These are phyloP conservation scores for Metroxylon sagu DNA, from an alignment of 176 grass and related monocot genomes.

Conservation along the genomic window DNA sequence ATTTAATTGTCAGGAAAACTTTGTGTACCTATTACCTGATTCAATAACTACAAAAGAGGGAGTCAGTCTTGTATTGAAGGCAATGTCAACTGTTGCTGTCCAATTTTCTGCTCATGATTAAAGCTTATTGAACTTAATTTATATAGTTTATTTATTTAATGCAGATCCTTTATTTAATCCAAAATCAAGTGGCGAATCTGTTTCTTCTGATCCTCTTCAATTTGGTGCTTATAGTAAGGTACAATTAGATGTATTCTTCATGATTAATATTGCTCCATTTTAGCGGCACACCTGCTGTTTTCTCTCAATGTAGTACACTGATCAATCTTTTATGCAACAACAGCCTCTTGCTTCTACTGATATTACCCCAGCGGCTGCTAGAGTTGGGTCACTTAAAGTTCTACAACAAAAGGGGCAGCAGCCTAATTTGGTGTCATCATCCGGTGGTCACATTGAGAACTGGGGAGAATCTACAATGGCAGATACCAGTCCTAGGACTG, in stretches of 20 bases:
- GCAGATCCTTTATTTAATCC: slow-evolving; percentile 41
- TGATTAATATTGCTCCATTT: too few species aligned
- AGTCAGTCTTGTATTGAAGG: too few species aligned
- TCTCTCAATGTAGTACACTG: too few species aligned
- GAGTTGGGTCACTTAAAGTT: slow-evolving; percentile 23
- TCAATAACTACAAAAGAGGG: too few species aligned
- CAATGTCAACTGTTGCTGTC: too few species aligned
- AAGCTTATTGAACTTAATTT: too few species aligned
- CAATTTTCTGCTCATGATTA: too few species aligned
- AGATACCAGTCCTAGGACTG: slow-evolving; percentile 53
- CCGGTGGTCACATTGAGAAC: slow-evolving; percentile 40
- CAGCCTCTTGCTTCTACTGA: slow-evolving; percentile 30
- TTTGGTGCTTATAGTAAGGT: slow-evolving; percentile 54
- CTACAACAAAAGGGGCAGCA: slow-evolving; percentile 29
- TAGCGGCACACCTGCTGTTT: too few species aligned
- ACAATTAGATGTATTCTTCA: slow-evolving; percentile 3
- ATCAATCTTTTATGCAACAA: slow-evolving; percentile 5
- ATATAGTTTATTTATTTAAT: background rate
- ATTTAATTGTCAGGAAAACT: too few species aligned
- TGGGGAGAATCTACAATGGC: slow-evolving; percentile 48
- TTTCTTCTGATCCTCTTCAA: slow-evolving; percentile 39
- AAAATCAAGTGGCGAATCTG: slow-evolving; percentile 39
- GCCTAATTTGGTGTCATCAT: slow-evolving; percentile 22
- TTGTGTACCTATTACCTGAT: too few species aligned
- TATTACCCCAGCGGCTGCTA: slow-evolving; percentile 3